Base-by-base conservation (phyloP, 345 rosid genomes). In the Syzygium aromaticum region DNA sequence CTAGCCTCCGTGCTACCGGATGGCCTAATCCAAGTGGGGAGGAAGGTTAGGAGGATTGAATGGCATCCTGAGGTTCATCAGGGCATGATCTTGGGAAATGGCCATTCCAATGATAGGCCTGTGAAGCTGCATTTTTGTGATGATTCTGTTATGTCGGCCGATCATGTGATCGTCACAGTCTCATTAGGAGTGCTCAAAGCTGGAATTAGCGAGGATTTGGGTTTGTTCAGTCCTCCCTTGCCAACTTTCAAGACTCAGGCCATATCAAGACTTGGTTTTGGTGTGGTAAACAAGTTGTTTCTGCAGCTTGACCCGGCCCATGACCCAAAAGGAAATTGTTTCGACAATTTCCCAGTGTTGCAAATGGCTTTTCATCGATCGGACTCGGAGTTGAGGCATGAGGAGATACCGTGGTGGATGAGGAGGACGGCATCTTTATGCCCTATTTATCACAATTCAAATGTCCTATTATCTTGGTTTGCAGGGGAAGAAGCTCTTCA, bases 271-370 rank as follows among this genome's bases (percentile, higher is more conserved):
- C 92, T 98, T 8, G 99, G 99, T 14, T 98, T 56, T 51, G 99
- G 99, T 64, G 99, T 95, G 86, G 99, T 98, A 73, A 98, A 98
- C 94, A 98, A 98, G 93, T 54, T 98, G 88, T 98, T 98, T 82
- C 90, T 98, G 15, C 93, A 94, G 91, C 15, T 92, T 88, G 87
- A 56, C 14, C 89, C 89, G 21, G 77, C 56, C 51, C 80, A 49
- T 67, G 87, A 84, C 40, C 25, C 25, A 7, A 84, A 53, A 84
- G 86, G 86, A 14, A 19, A 33, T 22, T 38, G 82, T 73, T 73
- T 38, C 25, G 77, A 52, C 87, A 90, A 89, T 51, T 95, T 95
- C 86, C 98, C 99, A 0, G 91, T 92, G 88, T 61, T 98, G 88
- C 98, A 95, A 86, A 92, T 95, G 94, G 96, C 93, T 54, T 96